Conservation (phyloP, 768 basidiomycete species). For the Boletus patriciae region DNA sequence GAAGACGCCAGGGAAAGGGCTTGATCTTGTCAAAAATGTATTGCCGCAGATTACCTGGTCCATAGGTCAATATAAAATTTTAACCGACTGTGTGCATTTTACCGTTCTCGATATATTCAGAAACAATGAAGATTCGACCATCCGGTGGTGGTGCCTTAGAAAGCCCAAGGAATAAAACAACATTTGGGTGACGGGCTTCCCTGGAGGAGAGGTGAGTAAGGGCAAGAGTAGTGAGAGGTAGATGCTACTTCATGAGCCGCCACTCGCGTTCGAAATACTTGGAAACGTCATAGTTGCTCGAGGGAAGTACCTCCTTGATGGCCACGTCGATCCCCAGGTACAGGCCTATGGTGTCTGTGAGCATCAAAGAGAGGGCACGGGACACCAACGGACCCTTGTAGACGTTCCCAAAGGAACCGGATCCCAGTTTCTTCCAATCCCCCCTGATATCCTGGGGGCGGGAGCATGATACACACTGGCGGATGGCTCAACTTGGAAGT, state of each 20-base stretch:
- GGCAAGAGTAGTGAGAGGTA: background rate
- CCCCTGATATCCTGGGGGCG: conserved; percentile 75
- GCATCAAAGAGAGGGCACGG: background rate
- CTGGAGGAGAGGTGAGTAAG: conserved; percentile 29
- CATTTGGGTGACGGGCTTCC: conserved; percentile 88
- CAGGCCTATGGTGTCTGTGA: conserved; percentile 47
- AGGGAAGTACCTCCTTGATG: conserved; percentile 94
- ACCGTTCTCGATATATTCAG: conserved; percentile 91
- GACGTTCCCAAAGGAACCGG: conserved; percentile 92
- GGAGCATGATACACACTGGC: background rate
- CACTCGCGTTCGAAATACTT: conserved; percentile 99
- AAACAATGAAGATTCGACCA: conserved; percentile 89
- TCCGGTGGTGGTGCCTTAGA: conserved; percentile 76
- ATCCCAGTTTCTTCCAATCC: conserved; percentile 84
- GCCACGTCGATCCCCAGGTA: conserved; percentile 97
- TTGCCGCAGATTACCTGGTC: conserved; percentile 68
- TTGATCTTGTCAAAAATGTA: conserved; percentile 86
- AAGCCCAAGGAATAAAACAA: conserved; percentile 90
- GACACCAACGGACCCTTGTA: conserved; percentile 58
- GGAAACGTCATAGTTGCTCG: conserved; percentile 86
- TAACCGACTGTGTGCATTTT: background rate
- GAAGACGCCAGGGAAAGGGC: conserved; percentile 90
- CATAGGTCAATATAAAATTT: conserved; percentile 3
- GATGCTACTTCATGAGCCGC: conserved; percentile 82
- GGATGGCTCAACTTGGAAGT: background rate